Evolutionary conservation across 2,329 filamentous ascomycete genomes (phyloP).

Genomic region (Penicillium polonicum): DNA sequence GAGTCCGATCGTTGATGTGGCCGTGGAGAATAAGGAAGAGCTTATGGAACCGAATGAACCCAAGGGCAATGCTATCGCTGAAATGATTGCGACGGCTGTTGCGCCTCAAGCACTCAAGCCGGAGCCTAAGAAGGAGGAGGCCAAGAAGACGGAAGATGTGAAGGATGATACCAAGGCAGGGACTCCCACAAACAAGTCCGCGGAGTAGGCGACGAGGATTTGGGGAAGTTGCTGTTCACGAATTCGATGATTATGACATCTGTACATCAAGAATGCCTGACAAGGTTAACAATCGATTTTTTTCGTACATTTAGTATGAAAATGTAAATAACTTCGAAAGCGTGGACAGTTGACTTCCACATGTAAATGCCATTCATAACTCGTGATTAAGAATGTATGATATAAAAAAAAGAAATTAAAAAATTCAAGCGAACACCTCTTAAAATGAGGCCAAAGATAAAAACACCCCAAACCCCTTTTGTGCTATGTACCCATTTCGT

Average conservation of each 20-base stretch:
- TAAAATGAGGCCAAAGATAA: neutral
- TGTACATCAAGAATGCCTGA: slow-evolving; percentile 17
- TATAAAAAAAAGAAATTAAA: neutral
- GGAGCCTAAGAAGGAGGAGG: slow-evolving; percentile 4
- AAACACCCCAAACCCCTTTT: slow-evolving; percentile 21
- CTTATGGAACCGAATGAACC: slow-evolving; percentile 10
- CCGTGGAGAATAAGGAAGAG: slow-evolving; percentile 1
- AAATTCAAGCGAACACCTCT: neutral
- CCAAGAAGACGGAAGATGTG: slow-evolving; percentile 1
- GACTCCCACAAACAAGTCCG: neutral
- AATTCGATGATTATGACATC: slow-evolving; percentile 18
- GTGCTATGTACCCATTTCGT: slow-evolving; percentile 3
- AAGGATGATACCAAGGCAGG: slow-evolving; percentile 14
- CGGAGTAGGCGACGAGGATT: slow-evolving; percentile 22
- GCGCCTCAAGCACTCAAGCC: neutral
- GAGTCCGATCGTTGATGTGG: slow-evolving; percentile 2
- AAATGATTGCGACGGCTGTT: slow-evolving; percentile 4
- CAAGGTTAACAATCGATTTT: slow-evolving; percentile 1
- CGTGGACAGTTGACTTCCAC: slow-evolving; percentile 1
- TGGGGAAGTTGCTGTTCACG: slow-evolving; percentile 18
- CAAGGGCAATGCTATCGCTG: slow-evolving; percentile 2
- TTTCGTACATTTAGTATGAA: neutral
- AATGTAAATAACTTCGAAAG: slow-evolving; percentile 3
- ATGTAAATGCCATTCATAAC: slow-evolving; percentile 21
- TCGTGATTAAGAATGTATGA: slow-evolving; percentile 24